Evolutionary conservation across 2,329 filamentous ascomycete species (phyloP).

Genomic region (Sporothrix brasiliensis): DNA sequence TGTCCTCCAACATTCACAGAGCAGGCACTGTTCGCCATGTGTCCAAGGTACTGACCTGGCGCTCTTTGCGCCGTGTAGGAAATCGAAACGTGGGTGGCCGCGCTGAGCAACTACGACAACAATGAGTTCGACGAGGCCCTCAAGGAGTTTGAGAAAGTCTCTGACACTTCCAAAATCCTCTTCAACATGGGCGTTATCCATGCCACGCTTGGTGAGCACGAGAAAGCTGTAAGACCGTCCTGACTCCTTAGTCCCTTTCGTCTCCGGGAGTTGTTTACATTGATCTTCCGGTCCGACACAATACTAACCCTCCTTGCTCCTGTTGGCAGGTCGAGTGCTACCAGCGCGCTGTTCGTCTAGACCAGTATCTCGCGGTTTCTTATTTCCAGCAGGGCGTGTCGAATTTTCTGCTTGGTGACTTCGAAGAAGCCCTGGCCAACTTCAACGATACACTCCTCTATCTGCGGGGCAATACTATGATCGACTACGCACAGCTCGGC

Average conservation of each 20-base stretch:
- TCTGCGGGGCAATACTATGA: conserved; percentile 91
- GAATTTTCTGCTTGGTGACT: conserved; percentile 95
- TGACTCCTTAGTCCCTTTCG: not conserved
- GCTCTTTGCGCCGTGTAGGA: conserved; percentile 61
- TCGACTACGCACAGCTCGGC: conserved; percentile 95
- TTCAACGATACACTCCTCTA: conserved; percentile 98
- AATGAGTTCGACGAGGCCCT: conserved; percentile 94
- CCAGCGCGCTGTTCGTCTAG: conserved; percentile 84
- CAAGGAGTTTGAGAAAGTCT: conserved; percentile 79
- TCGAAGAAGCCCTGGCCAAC: conserved; percentile 94
- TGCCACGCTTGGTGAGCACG: conserved; percentile 92
- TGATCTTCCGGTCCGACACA: not conserved
- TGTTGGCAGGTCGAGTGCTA: conserved; percentile 81
- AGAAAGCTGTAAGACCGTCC: conserved; percentile 76
- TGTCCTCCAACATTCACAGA: not conserved
- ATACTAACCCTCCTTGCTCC: conserved; percentile 26
- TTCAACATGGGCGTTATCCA: conserved; percentile 99
- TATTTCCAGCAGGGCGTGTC: conserved; percentile 99
- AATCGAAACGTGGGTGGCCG: conserved; percentile 97
- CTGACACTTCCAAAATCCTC: conserved; percentile 95
- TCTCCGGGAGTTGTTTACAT: not conserved
- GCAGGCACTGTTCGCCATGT: not conserved
- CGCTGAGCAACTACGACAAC: conserved; percentile 89
- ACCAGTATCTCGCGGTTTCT: conserved; percentile 94
- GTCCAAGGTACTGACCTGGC: conserved; percentile 1